Evolutionary conservation across 2,329 filamentous ascomycete species (phyloP).

Genomic region (Zymoseptoria passerinii): DNA sequence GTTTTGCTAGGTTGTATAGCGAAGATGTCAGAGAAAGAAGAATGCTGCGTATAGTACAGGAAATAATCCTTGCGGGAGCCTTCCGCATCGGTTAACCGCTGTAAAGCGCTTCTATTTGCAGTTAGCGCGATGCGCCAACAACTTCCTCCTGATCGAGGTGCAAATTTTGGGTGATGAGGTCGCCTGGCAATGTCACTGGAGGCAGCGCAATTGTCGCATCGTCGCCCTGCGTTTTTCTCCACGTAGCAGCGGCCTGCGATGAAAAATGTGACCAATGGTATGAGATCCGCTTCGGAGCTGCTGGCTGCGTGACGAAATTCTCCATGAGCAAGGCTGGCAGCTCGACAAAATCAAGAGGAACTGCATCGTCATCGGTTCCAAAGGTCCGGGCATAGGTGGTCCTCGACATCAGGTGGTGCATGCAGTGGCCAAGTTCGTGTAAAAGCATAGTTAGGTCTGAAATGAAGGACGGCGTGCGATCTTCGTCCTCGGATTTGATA

Average conservation of each 20-base stretch:
- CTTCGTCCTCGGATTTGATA: neutral
- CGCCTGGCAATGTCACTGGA: neutral
- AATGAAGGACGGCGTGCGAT: conserved; percentile 4
- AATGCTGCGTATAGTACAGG: too few relatives aligned
- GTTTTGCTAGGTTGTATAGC: too few relatives aligned
- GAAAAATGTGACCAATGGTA: conserved; percentile 8
- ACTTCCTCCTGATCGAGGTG: too few relatives aligned
- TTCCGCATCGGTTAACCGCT: too few relatives aligned
- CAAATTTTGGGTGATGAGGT: neutral
- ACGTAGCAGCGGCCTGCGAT: neutral
- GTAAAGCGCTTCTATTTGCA: too few relatives aligned
- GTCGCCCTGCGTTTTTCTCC: neutral
- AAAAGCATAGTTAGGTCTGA: conserved; percentile 3
- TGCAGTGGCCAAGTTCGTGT: conserved; percentile 11
- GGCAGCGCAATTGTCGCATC: neutral
- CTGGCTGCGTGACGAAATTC: conserved; percentile 2
- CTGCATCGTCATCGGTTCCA: neutral
- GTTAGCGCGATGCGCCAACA: too few relatives aligned
- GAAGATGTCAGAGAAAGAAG: too few relatives aligned
- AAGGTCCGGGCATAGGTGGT: neutral
- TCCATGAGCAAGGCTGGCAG: conserved; percentile 10
- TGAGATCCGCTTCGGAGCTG: conserved; percentile 5
- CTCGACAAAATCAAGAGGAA: conserved; percentile 6
- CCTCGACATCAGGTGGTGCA: conserved; percentile 6
- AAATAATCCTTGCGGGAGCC: too few relatives aligned